A percentile compares a stretch with the other conserved stretches of the same genome.
phyloP scores from a whole-genome alignment of 164 flowering plant species.

The Malania oleifera region DNA sequence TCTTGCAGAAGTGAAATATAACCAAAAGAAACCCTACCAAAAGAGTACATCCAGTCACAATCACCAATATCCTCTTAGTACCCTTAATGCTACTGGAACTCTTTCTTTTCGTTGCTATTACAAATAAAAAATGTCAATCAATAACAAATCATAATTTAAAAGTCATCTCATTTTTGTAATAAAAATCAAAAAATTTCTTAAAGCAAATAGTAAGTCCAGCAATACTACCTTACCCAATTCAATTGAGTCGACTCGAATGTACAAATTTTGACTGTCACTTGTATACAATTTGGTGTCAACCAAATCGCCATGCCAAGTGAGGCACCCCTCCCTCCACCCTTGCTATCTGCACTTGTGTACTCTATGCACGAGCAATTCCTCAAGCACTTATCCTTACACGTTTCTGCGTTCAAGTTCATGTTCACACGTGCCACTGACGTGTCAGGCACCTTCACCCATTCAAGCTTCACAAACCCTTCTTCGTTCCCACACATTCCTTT shows the following conservation, averaged over 20 bases:
- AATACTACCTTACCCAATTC: conserved; percentile 29
- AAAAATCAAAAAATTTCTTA: too few species aligned
- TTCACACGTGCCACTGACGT: conserved; percentile 6
- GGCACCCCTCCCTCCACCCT: conserved; percentile 25
- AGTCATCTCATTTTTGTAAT: too few species aligned
- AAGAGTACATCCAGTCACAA: not conserved
- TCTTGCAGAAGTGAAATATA: too few species aligned
- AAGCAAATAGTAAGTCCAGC: too few species aligned
- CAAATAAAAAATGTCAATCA: too few species aligned
- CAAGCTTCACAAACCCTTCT: conserved; percentile 24
- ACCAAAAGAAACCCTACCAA: too few species aligned
- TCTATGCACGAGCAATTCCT: conserved; percentile 40
- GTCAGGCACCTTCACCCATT: conserved; percentile 31
- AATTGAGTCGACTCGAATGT: conserved; percentile 18
- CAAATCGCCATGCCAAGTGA: conserved; percentile 25
- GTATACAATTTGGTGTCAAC: conserved; percentile 18
- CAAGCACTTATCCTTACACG: conserved; percentile 28
- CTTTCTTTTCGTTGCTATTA: conserved; percentile 8
- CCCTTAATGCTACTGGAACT: conserved; percentile 22
- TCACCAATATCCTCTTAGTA: not conserved
- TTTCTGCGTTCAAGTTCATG: conserved; percentile 9
- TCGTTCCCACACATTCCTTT: conserved; percentile 25
- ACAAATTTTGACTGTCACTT: conserved; percentile 22
- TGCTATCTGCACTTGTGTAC: conserved; percentile 15
- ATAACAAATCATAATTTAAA: too few species aligned